Percentiles rank a stretch among this genome's conserved stretches.
Conservation (phyloP, 2,329 filamentous ascomycete genomes). For the Hortaea werneckii region DNA sequence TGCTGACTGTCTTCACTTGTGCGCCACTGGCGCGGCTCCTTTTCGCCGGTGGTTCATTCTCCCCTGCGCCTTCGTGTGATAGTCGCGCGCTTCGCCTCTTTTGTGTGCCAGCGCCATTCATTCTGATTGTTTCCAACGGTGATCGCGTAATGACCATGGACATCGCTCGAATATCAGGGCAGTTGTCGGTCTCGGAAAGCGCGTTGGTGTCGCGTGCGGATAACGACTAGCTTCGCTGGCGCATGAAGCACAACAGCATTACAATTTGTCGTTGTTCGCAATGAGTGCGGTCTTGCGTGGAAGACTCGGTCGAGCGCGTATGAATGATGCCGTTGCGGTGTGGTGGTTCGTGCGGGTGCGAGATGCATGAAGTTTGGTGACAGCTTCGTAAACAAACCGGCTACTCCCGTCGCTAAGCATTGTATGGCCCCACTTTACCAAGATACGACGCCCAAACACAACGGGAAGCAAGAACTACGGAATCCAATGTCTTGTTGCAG, state of each 20-base stretch:
- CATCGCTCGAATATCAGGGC: conserved; percentile 18
- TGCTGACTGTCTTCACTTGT: conserved; percentile 26
- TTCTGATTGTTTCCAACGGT: conserved; percentile 37
- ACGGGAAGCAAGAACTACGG: too few relatives aligned
- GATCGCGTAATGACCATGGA: conserved; percentile 29
- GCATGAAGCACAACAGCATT: conserved; percentile 4
- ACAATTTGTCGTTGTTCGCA: neutral
- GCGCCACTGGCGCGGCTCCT: conserved; percentile 29
- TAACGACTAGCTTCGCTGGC: conserved; percentile 1
- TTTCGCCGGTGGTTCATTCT: conserved; percentile 35
- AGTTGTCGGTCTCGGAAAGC: conserved; percentile 4
- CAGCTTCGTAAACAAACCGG: neutral
- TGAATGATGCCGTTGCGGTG: conserved; percentile 10
- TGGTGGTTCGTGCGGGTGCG: neutral
- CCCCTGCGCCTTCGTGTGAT: conserved; percentile 31
- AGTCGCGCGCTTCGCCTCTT: conserved; percentile 38
- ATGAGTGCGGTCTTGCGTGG: conserved; percentile 10
- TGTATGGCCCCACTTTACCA: too few relatives aligned
- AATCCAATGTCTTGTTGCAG: too few relatives aligned
- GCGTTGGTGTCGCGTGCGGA: conserved; percentile 8
- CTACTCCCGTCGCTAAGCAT: too few relatives aligned
- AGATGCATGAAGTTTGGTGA: conserved; percentile 1
- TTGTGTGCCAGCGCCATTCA: conserved; percentile 37
- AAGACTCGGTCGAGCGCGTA: conserved; percentile 6
- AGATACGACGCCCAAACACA: too few relatives aligned